Evolutionary conservation across 495 filamentous ascomycete species (phyloP), one percentile per base, ranked within the genome.

Genomic region (Jackrogersella multiformis): DNA sequence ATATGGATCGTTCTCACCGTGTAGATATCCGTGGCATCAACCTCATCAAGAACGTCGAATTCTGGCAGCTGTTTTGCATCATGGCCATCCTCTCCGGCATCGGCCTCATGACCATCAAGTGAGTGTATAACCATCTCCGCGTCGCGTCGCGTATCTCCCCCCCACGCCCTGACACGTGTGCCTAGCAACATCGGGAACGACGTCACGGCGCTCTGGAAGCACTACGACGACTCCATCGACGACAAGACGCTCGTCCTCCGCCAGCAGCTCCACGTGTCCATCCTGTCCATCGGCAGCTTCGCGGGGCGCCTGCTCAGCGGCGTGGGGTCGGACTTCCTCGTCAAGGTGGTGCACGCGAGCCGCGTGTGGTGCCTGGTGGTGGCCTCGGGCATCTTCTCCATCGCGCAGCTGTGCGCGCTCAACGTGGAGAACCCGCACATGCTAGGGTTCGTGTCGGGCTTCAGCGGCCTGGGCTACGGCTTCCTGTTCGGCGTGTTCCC

Each of bases 91-190:
- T 98, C 63, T 92, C 93, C 16, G 95, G 95, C 39, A 91, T 97
- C 73, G 95, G 95, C 9, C 77, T 98, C 72, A 99, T 99, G 95
- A 98, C 96, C 2, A 99, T 99, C 75, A 99, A 99, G 93, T 96
- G 80, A 78, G 92, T 85, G 45, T 21, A n/a, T n/a, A n/a, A n/a
- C 23, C n/a, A 44, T 44, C 6, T 5, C 26, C n/a, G n/a, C n/a
- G n/a, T n/a, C n/a, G n/a, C n/a, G n/a, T n/a, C n/a, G n/a, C n/a
- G n/a, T n/a, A n/a, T n/a, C n/a, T n/a, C n/a, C n/a, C n/a, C n/a
- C n/a, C n/a, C n/a, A n/a, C n/a, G n/a, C n/a, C n/a, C n/a, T n/a
- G n/a, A n/a, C n/a, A n/a, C n/a, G n/a, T 49, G 23, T 30, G 5
- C 21, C 10, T 63, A 96, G 92, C 77, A 99, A 99, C 73, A 98